Base-by-base conservation (phyloP, 73 alveolate species). In the Diophrys appendiculata region DNA sequence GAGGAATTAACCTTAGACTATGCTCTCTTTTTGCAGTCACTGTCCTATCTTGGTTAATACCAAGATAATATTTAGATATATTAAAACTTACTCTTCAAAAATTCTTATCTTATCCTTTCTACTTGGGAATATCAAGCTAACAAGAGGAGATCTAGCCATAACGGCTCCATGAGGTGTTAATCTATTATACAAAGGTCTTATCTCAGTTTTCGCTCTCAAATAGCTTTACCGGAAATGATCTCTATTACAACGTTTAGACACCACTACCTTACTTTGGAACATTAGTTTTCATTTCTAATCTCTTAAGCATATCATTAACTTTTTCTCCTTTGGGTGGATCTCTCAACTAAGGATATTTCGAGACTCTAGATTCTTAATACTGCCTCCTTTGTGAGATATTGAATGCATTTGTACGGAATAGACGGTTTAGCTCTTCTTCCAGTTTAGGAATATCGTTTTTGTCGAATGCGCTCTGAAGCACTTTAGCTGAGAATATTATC, bases 101-200 rank as follows among this genome's bases (percentile, higher is more conserved):
- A 81, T 73, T 72, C 90, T 86, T 33, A 76, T 88, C 72, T 88
- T 84, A 65, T 90, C 96, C 30, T 82, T 84, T n/a, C 76, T 68
- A 3, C 90, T 68, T 8, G 96, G 96, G 78, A 90, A 86, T 3
- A 90, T 80, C 75, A 90, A 33, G 25, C 92, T 73, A 27, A 90
- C 83, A 54, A 90, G 33, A 25, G 96, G 96, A n/a, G 96, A 90
- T 55, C 96, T 56, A 18, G 96, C 78, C 2, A 73, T 72, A 11
- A 88, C 78, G 0, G 96, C 96, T 60, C 93, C 90, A 65, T 80
- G 91, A 31, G 96, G 93, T 24, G 94, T 84, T 73, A 86, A 79
- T 65, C 84, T 80, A 27, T 78, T 55, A 60, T 69, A 85, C 29
- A 81, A 72, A 28, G 96, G 96, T 54, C 92, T 80, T 0, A 90